Evolutionary conservation across 805 yeast genomes (phyloP), one percentile per base, ranked within the genome.

Genomic region (Candida chauliodis): DNA sequence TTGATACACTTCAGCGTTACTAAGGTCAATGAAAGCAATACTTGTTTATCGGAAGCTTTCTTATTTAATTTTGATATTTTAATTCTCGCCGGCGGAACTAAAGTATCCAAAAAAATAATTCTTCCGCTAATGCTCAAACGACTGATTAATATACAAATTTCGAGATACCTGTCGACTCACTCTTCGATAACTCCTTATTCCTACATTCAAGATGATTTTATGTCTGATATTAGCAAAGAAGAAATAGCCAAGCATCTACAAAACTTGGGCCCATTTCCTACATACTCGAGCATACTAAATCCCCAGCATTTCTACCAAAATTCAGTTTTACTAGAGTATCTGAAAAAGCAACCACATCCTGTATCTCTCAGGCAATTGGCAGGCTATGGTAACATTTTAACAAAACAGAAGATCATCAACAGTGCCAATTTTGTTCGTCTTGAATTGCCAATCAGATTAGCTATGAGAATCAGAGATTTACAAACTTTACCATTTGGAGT

Each of bases 351-450:
- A n/a, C 90, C 96, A 0, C 88, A 87, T 56, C 96, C 98, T 0
- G 95, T 91, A 16, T 82, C 96, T 1, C 59, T 93, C n/a, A 70
- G 87, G 37, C 97, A 91, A 51, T 61, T 91, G 48, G 96, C 96
- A 1, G 88, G 88, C 29, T 91, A 84, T 55, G 97, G 96, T 33
- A 81, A 82, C 49, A 75, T 75, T 24, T 59, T 91, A 36, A 84
- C 88, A 10, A 78, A 77, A 47, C 86, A 81, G 25, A 89, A 90
- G 61, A 71, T 91, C 35, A 65, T 91, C 8, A 70, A 81, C 29
- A 81, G 93, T 45, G 98, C 96, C 14, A 87, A 84, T 53, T 93
- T 91, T 56, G 96, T 89, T 1, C 69, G 95, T 33, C 69, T 83
- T 28, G 98, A 91, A 55, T 63, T 93, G 19, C 89, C 96, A 5